A percentile compares a stretch with the other conserved stretches of the same genome.
phyloP scores from a whole-genome alignment of 208 protist species.

The Plasmodiophora brassicae region DNA sequence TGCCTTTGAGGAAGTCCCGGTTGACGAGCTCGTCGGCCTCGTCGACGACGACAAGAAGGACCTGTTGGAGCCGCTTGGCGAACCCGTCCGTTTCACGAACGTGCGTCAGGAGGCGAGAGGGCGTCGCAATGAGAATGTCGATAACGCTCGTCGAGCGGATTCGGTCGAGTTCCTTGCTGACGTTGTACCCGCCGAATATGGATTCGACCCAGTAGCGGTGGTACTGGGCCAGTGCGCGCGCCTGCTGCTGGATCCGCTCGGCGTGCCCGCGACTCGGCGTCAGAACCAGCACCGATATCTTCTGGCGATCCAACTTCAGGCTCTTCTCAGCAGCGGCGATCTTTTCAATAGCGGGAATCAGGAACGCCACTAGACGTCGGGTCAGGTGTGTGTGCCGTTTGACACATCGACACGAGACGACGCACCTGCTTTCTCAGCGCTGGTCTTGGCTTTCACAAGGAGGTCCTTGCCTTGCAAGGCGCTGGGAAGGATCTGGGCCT shows the following conservation, averaged over 20 bases:
- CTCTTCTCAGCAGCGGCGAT: too few relatives aligned
- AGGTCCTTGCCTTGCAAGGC: conserved; percentile 4
- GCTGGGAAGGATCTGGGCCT: background rate
- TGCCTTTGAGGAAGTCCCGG: background rate
- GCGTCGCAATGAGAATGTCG: background rate
- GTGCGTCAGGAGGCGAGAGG: background rate
- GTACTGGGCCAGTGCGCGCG: background rate
- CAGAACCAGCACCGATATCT: background rate
- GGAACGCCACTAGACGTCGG: background rate
- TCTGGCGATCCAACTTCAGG: background rate
- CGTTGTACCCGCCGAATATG: conserved; percentile 1
- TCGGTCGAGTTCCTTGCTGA: background rate
- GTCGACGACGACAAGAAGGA: background rate
- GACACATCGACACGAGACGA: background rate
- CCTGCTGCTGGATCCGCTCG: background rate
- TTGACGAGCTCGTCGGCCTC: conserved; percentile 25
- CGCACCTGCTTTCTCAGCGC: background rate
- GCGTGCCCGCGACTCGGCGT: background rate
- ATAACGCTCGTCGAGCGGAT: background rate
- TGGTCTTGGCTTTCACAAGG: conserved; percentile 1
- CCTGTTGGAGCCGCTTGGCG: background rate
- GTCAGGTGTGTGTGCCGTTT: background rate
- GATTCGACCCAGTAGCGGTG: background rate
- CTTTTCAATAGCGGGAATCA: background rate
- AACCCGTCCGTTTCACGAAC: background rate